Base-by-base conservation (phyloP, 1,139 yeast genomes). In the Eremothecium coryli region DNA sequence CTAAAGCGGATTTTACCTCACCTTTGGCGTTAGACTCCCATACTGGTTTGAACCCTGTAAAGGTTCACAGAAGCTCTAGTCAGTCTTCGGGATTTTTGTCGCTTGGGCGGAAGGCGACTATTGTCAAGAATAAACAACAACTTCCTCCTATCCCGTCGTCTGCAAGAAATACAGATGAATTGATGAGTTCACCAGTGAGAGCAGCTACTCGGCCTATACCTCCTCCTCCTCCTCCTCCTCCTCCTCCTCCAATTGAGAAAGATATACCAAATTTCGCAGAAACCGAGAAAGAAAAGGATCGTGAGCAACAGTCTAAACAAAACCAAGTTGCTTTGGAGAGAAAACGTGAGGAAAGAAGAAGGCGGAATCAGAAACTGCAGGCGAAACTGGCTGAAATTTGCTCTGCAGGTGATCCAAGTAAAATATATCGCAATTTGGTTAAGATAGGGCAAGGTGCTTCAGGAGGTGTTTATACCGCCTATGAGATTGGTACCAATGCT, bases 391-490 rank as follows among this genome's bases (percentile, higher is more conserved):
- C 73, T 38, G 73, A 77, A 27, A 88, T 90, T 32, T 90, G 97
- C 52, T 71, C 85, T 2, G 77, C 74, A 26, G 93, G 90, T 3
- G 93, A 93, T 58, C 98, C 99, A n/a, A 74, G 77, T 23, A 66
- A 66, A 36, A 58, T 72, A 33, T 93, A 84, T 58, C 65, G 68
- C 31, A 78, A 77, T 51, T 65, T 88, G 41, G 66, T 70, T 13
- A 88, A 90, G 63, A 81, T 90, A 52, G 98, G 98, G 4, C 97
- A 90, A 62, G 98, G 98, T 52, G 98, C 98, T 0, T 79, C 93
- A 25, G 98, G 98, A 39, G 97, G 97, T 35, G 98, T 90, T 31
- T 90, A 79, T 55, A 84, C 93, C 25, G 97, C 97, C 0, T 77
- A 79, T 51, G 86, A 81, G 48, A 60, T 61, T 18, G 71, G 72